A percentile compares a stretch with the other conserved stretches of the same genome.
Conservation (phyloP, 495 filamentous ascomycete species). For the Neurospora sp. region DNA sequence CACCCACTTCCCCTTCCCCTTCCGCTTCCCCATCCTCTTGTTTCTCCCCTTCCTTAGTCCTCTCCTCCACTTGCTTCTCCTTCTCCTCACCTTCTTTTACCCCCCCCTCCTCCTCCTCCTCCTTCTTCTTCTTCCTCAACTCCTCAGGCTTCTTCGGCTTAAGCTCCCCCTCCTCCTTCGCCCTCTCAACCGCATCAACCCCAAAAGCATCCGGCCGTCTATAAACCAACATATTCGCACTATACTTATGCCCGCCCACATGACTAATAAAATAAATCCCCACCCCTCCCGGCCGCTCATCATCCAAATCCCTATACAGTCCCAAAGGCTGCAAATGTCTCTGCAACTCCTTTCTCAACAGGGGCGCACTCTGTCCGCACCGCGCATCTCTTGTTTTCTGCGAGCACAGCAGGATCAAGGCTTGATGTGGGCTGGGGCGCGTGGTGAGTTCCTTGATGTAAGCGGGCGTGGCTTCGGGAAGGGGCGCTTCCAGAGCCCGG, state of each 20-base stretch:
- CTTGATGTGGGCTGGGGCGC: slow-evolving; percentile 66
- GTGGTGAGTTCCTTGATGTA: slow-evolving; percentile 43
- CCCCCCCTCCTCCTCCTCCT: neutral
- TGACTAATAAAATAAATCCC: slow-evolving; percentile 95
- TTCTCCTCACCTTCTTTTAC: neutral
- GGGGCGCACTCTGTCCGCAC: slow-evolving; percentile 85
- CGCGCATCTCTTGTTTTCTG: slow-evolving; percentile 88
- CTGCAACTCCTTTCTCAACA: slow-evolving; percentile 79
- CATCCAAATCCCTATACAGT: slow-evolving; percentile 76
- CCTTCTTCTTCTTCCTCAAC: slow-evolving; percentile 7
- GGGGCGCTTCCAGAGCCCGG: slow-evolving; percentile 45
- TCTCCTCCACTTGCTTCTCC: too few species aligned
- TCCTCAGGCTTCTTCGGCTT: slow-evolving; percentile 6
- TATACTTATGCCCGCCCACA: slow-evolving; percentile 90
- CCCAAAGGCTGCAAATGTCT: slow-evolving; percentile 77
- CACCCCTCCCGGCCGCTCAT: slow-evolving; percentile 79
- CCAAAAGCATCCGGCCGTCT: slow-evolving; percentile 54
- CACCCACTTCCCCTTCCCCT: slow-evolving; percentile 42
- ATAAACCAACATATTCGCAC: slow-evolving; percentile 88
- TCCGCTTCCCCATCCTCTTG: too few species aligned
- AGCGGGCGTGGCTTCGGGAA: slow-evolving; percentile 22
- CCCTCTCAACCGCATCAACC: slow-evolving; percentile 33
- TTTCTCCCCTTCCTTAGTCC: slow-evolving; percentile 3
- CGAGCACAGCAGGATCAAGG: slow-evolving; percentile 86
- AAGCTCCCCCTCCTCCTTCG: slow-evolving; percentile 20